A percentile compares a stretch with the other conserved stretches of the same genome.
These are phyloP conservation scores for Bacidia rubella DNA, from an alignment of 495 filamentous ascomycete genomes.

Conservation along the genomic window DNA sequence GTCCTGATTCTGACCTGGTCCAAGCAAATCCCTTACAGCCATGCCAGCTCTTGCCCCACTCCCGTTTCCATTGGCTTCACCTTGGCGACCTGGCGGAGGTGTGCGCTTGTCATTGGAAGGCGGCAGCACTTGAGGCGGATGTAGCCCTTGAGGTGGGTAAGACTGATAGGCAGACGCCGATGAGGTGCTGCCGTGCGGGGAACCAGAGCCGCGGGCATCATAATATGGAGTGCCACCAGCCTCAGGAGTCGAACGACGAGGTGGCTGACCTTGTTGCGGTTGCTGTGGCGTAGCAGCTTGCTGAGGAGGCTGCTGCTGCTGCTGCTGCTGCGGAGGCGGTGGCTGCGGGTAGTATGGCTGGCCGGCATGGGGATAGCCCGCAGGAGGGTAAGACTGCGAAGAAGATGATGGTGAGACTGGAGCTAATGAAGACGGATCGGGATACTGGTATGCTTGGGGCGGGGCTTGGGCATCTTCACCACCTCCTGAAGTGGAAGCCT, in stretches of 20 bases:
- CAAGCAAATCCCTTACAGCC: constrained; percentile 41
- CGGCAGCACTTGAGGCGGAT: constrained; percentile 22
- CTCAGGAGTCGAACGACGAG: constrained; percentile 39
- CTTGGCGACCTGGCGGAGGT: constrained; percentile 13
- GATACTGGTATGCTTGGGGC: constrained; percentile 31
- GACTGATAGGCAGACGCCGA: constrained; percentile 26
- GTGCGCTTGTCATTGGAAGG: constrained; percentile 22
- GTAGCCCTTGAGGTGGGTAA: constrained; percentile 19
- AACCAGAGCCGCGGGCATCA: constrained; percentile 35
- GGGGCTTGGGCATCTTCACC: neutral
- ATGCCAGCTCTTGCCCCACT: constrained; percentile 30
- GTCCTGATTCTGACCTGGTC: constrained; percentile 29
- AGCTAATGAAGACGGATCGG: constrained; percentile 40
- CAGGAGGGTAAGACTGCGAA: constrained; percentile 33
- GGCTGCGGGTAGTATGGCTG: constrained; percentile 32
- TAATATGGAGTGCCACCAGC: constrained; percentile 23
- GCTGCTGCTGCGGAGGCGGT: constrained; percentile 15
- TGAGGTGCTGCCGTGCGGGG: constrained; percentile 37
- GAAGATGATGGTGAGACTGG: constrained; percentile 38
- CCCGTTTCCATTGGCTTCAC: constrained; percentile 17
- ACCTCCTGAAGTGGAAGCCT: constrained; percentile 17
- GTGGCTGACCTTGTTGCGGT: constrained; percentile 21
- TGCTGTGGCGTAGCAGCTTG: constrained; percentile 9
- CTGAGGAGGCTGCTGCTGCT: constrained; percentile 11
- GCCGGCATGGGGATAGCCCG: constrained; percentile 27